phyloP scores from a whole-genome alignment of 2,329 filamentous ascomycete genomes.

The Microsporum ferrugineum region DNA sequence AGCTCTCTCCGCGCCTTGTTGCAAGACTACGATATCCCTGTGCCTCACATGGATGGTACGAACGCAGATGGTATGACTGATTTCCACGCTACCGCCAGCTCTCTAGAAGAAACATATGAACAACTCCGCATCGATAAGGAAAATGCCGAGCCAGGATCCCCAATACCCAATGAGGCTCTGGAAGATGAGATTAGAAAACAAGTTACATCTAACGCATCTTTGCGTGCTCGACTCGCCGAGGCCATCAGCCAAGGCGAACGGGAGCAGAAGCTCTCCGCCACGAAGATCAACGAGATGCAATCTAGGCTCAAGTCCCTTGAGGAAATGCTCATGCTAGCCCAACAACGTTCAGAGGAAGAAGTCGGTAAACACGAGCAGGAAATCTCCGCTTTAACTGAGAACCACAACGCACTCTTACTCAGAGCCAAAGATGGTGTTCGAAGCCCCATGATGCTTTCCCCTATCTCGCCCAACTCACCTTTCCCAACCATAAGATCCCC shows the following conservation, averaged over 20 bases:
- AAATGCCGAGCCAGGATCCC: conserved; percentile 45
- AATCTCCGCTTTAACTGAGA: conserved; percentile 61
- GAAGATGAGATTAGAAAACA: conserved; percentile 37
- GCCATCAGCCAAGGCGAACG: conserved; percentile 74
- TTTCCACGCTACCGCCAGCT: conserved; percentile 52
- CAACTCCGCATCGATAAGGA: conserved; percentile 59
- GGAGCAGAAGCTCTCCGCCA: conserved; percentile 68
- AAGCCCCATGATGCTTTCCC: conserved; percentile 38
- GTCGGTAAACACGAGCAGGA: conserved; percentile 79
- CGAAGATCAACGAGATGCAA: conserved; percentile 75
- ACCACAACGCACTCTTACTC: conserved; percentile 63
- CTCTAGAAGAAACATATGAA: conserved; percentile 61
- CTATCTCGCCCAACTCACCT: conserved; percentile 51
- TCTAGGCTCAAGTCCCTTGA: conserved; percentile 68
- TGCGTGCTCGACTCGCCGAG: conserved; percentile 64
- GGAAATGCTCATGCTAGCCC: conserved; percentile 69
- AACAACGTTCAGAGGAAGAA: conserved; percentile 69
- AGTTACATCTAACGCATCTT: conserved; percentile 60
- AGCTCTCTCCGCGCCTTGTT: conserved; percentile 66
- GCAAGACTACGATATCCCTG: conserved; percentile 68
- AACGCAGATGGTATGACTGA: conserved; percentile 31
- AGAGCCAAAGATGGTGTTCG: conserved; percentile 51
- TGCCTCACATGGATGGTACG: conserved; percentile 42
- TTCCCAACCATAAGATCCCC: conserved; percentile 50
- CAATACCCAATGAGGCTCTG: conserved; percentile 3